A percentile compares a stretch with the other conserved stretches of the same genome.
These are phyloP conservation scores for Alternaria infectoria DNA, from an alignment of 2,329 filamentous ascomycete genomes.

Conservation along the genomic window DNA sequence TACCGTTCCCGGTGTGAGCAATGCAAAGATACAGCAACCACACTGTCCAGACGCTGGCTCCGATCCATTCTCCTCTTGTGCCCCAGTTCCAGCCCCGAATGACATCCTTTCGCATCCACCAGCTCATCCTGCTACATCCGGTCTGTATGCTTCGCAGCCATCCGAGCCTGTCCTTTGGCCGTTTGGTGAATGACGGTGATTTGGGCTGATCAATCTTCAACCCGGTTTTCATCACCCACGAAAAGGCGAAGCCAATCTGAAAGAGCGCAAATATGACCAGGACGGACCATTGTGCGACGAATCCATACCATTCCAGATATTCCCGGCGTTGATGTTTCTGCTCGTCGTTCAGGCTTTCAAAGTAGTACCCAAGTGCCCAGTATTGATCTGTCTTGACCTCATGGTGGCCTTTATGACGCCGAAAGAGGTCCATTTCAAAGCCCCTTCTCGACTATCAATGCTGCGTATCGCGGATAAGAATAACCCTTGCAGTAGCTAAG, in stretches of 20 bases:
- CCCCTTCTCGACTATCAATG: background rate
- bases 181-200: constrained; percentile 51
- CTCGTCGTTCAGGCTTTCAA: constrained; percentile 57
- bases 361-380: constrained; percentile 57
- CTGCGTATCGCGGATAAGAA: background rate
- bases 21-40: constrained; percentile 61
- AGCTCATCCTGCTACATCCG: constrained; percentile 39
- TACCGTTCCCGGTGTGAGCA: constrained; percentile 62
- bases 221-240: constrained; percentile 38
- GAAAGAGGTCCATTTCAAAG: constrained; percentile 22
- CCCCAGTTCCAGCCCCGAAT: constrained; percentile 56
- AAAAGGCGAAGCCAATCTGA: constrained; percentile 48
- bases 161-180: constrained; percentile 23
- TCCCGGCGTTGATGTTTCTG: constrained; percentile 59
- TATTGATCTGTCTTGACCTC: constrained; percentile 34
- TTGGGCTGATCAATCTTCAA: constrained; percentile 46
- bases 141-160: constrained; percentile 34
- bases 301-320: constrained; percentile 61
- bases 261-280: constrained; percentile 54
- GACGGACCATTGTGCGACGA: constrained; percentile 62
- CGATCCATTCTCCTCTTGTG: constrained; percentile 59
- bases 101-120: constrained; percentile 56
- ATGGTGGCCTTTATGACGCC: constrained; percentile 31
- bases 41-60: constrained; percentile 56
- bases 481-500: background rate